Base-by-base conservation (phyloP, 2,329 filamentous ascomycete species). In the Aureobasidium sp. region DNA sequence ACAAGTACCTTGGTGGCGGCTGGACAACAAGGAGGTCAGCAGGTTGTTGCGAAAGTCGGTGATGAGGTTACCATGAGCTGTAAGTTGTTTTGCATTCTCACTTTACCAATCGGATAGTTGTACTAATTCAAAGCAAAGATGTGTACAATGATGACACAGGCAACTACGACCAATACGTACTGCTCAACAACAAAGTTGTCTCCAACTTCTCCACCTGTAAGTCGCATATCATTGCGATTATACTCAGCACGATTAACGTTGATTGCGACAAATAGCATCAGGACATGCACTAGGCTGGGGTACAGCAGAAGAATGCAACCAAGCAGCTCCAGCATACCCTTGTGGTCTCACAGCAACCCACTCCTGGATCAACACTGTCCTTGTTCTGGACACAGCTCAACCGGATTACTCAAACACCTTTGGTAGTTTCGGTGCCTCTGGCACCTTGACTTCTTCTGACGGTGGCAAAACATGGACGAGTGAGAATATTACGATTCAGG, bases 161-260 rank as follows among this genome's bases (percentile, higher is more conserved):
- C 4, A 75, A 77, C 63, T 77, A 78, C 66, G 76, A 75, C 4
- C 76, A 78, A 66, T 68, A 67, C 27, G 73, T 78, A 36, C 67
- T 66, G 0, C 63, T 78, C 34, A 76, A 77, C 63, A 73, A 71
- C 46, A 64, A 66, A n/a, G 64, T 70, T 29, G 71, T 80, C 29
- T 76, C 76, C 0, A 78, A 72, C 0, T 73, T 81, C 2, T 79
- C 78, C 1, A 81, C 79, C 47, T 75, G 71, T 61, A 73, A 76
- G 61, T 77, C 73, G 27, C 66, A 76, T 8, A 77, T 77, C 0
- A 1, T 1, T 32, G 8, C 2, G 29, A 32, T 2, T 9, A 20
- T 3, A 66, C 73, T 69, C 77, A 77, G 64, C 79, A n/a, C 8
- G 5, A 13, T 8, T 20, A 29, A 36, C 29, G 17, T 4, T 3